Conservation (phyloP, 1,139 yeast genomes). For the Pichia sp. region DNA sequence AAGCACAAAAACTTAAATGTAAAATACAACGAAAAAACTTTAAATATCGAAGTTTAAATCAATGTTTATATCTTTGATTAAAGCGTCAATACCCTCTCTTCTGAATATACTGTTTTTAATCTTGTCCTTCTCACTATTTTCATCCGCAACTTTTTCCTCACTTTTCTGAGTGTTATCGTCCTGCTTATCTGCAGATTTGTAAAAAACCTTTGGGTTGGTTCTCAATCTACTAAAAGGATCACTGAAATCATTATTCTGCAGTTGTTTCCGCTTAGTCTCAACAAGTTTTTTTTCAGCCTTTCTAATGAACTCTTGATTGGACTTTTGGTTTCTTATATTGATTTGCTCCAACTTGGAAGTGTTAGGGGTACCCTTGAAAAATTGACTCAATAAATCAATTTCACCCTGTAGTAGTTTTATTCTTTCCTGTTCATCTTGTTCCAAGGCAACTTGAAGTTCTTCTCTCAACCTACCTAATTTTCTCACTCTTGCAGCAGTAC, state of each 20-base stretch:
- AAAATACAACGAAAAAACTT: background rate
- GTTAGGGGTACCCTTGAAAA: slow-evolving; percentile 18
- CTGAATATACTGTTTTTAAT: slow-evolving; percentile 25
- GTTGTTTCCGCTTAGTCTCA: slow-evolving; percentile 51
- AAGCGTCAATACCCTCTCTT: slow-evolving; percentile 31
- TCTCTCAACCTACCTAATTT: slow-evolving; percentile 71
- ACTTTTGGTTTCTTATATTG: slow-evolving; percentile 76
- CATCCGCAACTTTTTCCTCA: slow-evolving; percentile 14
- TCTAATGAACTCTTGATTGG: slow-evolving; percentile 72
- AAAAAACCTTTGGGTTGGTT: slow-evolving; percentile 81
- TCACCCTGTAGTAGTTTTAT: slow-evolving; percentile 53
- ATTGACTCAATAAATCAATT: slow-evolving; percentile 37
- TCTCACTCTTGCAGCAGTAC: slow-evolving; percentile 75
- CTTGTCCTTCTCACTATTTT: slow-evolving; percentile 16
- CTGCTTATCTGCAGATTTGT: slow-evolving; percentile 31
- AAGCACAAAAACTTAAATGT: background rate
- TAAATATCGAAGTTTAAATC: slow-evolving; percentile 28
- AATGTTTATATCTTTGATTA: slow-evolving; percentile 29
- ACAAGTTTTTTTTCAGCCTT: slow-evolving; percentile 70
- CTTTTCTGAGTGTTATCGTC: slow-evolving; percentile 17
- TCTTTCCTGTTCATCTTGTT: slow-evolving; percentile 52
- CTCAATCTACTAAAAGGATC: slow-evolving; percentile 91
- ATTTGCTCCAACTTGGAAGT: slow-evolving; percentile 50
- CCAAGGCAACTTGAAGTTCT: slow-evolving; percentile 71
- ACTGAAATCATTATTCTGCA: slow-evolving; percentile 41